Conservation (phyloP, 129 eudicot species). For the Oenanthe sinensis region DNA sequence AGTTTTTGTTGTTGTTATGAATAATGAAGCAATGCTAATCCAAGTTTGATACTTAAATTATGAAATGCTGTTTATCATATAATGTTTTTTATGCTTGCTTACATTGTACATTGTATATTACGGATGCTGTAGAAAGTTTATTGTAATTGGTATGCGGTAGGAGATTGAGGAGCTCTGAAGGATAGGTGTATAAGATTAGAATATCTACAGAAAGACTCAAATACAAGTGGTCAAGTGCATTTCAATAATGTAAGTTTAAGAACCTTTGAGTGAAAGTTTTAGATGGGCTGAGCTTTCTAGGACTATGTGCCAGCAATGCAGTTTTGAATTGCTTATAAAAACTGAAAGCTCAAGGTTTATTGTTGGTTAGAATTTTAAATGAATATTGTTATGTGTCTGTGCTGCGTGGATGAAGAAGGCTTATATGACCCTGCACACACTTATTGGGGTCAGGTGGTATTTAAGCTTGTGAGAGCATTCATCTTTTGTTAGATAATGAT, state of each 20-base stretch:
- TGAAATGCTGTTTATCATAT: neutral
- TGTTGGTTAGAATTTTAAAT: neutral
- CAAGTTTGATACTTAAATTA: neutral
- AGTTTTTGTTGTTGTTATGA: constrained; percentile 4
- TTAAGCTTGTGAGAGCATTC: neutral
- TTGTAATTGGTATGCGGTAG: neutral
- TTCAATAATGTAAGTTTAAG: no score
- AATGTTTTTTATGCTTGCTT: neutral
- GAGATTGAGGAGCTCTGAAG: neutral
- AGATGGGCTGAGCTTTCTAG: no score
- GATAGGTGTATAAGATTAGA: neutral
- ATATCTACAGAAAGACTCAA: neutral
- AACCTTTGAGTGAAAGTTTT: no score
- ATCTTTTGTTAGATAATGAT: neutral
- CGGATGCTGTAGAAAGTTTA: neutral
- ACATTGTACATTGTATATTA: neutral
- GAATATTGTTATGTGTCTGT: neutral
- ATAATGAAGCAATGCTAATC: neutral
- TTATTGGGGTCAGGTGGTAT: neutral
- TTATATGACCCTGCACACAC: neutral
- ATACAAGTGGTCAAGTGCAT: neutral
- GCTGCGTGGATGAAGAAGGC: neutral
- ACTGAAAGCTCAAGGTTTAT: neutral
- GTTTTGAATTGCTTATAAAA: neutral
- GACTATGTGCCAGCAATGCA: no score